Evolutionary conservation across 129 eudicot genomes (phyloP), one percentile per base, ranked within the genome.

Genomic region (Artemisia tridentata): DNA sequence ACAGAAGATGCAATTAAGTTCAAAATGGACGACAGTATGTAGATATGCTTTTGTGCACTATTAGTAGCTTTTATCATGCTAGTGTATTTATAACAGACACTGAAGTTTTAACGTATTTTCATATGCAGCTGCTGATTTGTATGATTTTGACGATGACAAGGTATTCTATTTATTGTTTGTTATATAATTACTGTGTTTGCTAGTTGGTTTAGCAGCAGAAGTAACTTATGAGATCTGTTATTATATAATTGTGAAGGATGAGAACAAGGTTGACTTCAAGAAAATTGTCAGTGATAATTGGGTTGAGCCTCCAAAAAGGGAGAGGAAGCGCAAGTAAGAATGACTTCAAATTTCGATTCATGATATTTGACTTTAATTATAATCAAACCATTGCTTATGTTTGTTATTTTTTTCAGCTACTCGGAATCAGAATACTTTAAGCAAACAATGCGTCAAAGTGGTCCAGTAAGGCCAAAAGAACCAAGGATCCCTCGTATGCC

Each of bases 401-500:
- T 14, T 66, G 10, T 18, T 65, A 8, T 14, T 13, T 68, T 68
- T 72, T 21, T 12, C 74, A 93, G 99, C 74, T 93, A 93, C 80
- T 93, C 99, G 20, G 99, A 93, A 81, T 90, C 99, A 20, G 99
- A 93, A 75, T 93, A 93, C 88, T 93, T 93, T 81, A 93, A 93
- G 85, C 99, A 93, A 81, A 93, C 99, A 43, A 90, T 93, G 96
- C 97, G 99, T 52, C 99, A 90, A 86, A 87, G 92, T 86, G 99
- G 97, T 79, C 96, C 99, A 0, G 80, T 89, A 12, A 87, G 81
- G 66, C 97, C 97, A n/a, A 95, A 84, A 78, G 99, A 95, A 79
- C 99, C 99, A 43, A 86, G 99, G 72, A 85, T 95, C 65, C 99
- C 99, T 43, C 97, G 97, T 65, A 93, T 93, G 99, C 99, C 99